Base-by-base conservation (phyloP, 257 asterid species). In the Solanum peruvianum region DNA sequence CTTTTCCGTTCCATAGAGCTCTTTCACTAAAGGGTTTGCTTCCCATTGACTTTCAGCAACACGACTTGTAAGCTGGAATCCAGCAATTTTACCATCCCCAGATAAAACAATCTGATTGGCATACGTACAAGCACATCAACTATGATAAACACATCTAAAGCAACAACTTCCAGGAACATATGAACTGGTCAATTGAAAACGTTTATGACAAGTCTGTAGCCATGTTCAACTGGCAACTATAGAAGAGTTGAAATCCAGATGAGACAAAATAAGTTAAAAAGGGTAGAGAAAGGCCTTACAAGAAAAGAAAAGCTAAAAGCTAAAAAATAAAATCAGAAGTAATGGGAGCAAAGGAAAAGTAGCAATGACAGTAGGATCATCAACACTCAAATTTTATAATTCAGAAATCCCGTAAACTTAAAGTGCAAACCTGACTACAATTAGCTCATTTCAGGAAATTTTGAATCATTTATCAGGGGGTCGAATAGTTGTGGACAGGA, bases 41-140 rank as follows among this genome's bases (percentile, higher is more conserved):
- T 98, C 96, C 99, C 98, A 96, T 23, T 92, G 93, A 82, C 94
- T 96, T 13, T 94, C 98, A 85, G 96, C 99, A 70, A 93, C 92
- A 64, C 97, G 92, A 86, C 92, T 95, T 11, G 97, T 92, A 41
- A 98, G 98, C 89, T 93, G 98, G 88, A 96, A 92, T 67, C 98
- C 98, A 73, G 91, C 84, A 78, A 96, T 89, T 15, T 86, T 90
- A 86, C 98, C 91, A 39, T 92, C 94, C 45, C 73, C 75, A 2
- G 98, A 92, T 87, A 95, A 82, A 73, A 94, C 92, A 62, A 95
- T 96, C 98, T 96, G 88, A 69, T 88, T 25, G 10, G 69, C 45
- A 67, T 10, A 60, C 56, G 80, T 31, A n/a, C 67, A 41, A 83
- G 72, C 85, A 33, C 83, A 77, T 78, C 58, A 58, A 33, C 29